Conservation (phyloP, 2,329 filamentous ascomycete genomes). For the Knufia petricola region DNA sequence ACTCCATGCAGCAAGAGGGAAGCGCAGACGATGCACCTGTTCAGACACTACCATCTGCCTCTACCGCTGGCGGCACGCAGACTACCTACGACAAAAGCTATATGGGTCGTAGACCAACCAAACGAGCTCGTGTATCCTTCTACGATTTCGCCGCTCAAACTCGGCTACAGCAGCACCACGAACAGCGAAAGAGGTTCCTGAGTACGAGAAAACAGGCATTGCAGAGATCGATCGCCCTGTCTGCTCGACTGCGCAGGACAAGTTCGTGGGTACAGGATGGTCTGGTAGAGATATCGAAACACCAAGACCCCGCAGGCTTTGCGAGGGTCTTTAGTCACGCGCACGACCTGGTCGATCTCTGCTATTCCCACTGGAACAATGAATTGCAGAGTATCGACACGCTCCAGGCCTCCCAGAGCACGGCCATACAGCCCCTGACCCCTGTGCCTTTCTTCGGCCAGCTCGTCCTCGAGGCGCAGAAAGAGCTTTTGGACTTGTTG, state of each 20-base stretch:
- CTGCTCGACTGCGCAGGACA: conserved; percentile 34
- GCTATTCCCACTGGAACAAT: conserved; percentile 28
- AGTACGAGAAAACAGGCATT: conserved; percentile 32
- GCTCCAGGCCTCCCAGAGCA: conserved; percentile 11
- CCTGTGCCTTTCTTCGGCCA: conserved; percentile 44
- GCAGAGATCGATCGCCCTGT: conserved; percentile 35
- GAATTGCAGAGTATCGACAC: conserved; percentile 29
- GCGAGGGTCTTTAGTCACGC: conserved; percentile 36
- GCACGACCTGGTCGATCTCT: conserved; percentile 36
- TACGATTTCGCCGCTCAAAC: conserved; percentile 36
- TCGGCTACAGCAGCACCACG: conserved; percentile 34
- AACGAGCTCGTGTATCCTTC: conserved; percentile 29
- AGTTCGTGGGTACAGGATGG: conserved; percentile 34
- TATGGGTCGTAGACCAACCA: conserved; percentile 13
- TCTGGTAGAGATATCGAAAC: conserved; percentile 36
- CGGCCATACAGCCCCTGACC: background rate
- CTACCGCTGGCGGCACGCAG: background rate
- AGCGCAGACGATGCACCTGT: background rate
- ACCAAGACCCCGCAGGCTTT: conserved; percentile 38
- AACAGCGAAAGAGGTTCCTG: conserved; percentile 31
- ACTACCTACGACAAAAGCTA: conserved; percentile 1
- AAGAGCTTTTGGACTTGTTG: conserved; percentile 69
- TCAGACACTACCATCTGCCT: background rate
- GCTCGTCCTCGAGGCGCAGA: conserved; percentile 63
- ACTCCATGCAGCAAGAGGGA: background rate